Conservation (phyloP, 108 stramenopile species). For the Cyclotella baltica region DNA sequence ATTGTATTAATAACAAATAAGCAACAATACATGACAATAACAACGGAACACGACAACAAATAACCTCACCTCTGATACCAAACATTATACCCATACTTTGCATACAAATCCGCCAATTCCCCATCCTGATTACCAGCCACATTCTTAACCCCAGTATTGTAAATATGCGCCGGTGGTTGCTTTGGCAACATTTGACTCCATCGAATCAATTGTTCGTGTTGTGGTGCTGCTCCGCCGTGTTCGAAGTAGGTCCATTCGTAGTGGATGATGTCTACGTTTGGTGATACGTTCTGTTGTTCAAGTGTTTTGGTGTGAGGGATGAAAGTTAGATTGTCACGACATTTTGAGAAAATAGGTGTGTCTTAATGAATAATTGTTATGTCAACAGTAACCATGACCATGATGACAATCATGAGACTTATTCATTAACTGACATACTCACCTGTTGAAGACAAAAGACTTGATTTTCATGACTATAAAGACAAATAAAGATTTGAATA, state of each 20-base stretch:
- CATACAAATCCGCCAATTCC: constrained; percentile 28
- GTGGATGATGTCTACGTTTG: constrained; percentile 50
- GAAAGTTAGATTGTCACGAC: background rate
- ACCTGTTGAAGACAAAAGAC: constrained; percentile 54
- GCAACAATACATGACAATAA: too few species aligned
- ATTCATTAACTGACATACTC: background rate
- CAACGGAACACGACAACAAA: too few species aligned
- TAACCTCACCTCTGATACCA: too few species aligned
- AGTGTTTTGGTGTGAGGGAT: background rate
- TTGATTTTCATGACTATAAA: constrained; percentile 45
- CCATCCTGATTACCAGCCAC: background rate
- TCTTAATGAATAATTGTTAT: background rate
- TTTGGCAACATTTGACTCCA: constrained; percentile 54
- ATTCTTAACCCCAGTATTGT: constrained; percentile 23
- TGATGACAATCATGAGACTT: background rate
- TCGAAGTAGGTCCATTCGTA: constrained; percentile 66
- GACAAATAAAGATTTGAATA: too few species aligned
- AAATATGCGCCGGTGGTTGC: constrained; percentile 54
- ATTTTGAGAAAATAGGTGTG: background rate
- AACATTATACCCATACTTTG: constrained; percentile 48
- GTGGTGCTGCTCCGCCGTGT: constrained; percentile 11
- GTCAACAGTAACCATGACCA: background rate
- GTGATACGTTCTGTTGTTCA: constrained; percentile 33
- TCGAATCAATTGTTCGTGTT: constrained; percentile 48
- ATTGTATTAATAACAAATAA: too few species aligned